These are phyloP conservation scores for Malus asiatica DNA, from an alignment of 306 rosid species.

Conservation along the genomic window DNA sequence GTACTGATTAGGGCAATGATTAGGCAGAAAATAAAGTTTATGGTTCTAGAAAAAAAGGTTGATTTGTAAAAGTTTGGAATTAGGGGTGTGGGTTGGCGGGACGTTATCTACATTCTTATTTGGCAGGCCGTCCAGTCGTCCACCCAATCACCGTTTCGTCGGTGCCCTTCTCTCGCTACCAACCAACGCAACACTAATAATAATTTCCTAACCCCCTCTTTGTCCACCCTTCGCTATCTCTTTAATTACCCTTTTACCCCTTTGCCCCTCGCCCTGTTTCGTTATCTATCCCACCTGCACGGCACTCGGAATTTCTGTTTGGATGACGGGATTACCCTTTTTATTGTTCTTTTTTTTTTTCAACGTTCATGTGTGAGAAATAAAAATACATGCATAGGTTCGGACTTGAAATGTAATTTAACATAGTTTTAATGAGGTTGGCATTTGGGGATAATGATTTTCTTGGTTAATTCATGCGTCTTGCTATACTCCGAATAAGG, in stretches of 20 bases:
- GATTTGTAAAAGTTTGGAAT: neutral
- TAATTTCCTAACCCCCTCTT: slow-evolving; percentile 13
- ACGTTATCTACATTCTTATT: slow-evolving; percentile 24
- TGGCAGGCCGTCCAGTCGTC: slow-evolving; percentile 53
- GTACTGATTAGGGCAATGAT: neutral
- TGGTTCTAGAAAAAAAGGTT: neutral
- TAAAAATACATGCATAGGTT: too few relatives aligned
- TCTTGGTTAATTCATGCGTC: neutral
- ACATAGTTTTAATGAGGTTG: neutral
- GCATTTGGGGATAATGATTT: neutral
- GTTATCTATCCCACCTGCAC: neutral
- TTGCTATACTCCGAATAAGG: too few relatives aligned
- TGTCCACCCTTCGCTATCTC: slow-evolving; percentile 4
- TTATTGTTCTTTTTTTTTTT: neutral
- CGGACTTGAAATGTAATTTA: too few relatives aligned
- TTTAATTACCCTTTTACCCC: slow-evolving; percentile 19
- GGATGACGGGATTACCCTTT: slow-evolving; percentile 21
- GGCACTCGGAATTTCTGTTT: neutral
- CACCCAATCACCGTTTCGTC: slow-evolving; percentile 65
- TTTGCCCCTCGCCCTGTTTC: neutral
- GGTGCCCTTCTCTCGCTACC: slow-evolving; percentile 58
- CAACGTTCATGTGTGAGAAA: neutral
- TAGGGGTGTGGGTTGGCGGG: slow-evolving; percentile 29
- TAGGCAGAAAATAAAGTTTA: neutral
- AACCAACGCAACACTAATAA: slow-evolving; percentile 39